Percentiles rank a stretch among this genome's conserved stretches.
Conservation (phyloP, 805 yeast species). For the Yarrowia sp. region DNA sequence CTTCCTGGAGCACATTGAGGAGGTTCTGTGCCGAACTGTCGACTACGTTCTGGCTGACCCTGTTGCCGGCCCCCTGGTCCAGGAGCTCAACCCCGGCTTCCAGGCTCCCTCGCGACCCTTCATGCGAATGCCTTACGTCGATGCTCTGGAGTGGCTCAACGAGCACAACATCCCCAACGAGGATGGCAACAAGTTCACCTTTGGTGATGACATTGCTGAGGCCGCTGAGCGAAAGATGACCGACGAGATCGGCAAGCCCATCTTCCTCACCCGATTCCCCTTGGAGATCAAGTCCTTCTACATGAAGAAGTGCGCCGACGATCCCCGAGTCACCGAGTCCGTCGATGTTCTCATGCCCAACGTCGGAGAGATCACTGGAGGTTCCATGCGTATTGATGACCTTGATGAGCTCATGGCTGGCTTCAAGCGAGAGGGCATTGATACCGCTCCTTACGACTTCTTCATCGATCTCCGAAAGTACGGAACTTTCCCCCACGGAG, state of each 20-base stretch:
- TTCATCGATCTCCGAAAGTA: conserved; percentile 91
- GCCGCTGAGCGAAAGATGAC: conserved; percentile 99
- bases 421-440: conserved; percentile 87
- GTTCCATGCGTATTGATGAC: conserved; percentile 93
- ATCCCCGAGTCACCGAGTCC: conserved; percentile 92
- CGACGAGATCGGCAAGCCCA: conserved; percentile 89
- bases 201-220: conserved; percentile 99
- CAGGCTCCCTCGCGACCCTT: conserved; percentile 80
- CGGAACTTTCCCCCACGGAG: conserved; percentile 99
- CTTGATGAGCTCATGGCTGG: conserved; percentile 83
- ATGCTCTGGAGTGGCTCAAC: conserved; percentile 94
- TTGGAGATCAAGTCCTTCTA: conserved; percentile 95
- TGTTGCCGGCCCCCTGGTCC: conserved; percentile 81
- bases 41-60: conserved; percentile 83
- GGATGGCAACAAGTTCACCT: conserved; percentile 86
- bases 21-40: conserved; percentile 62
- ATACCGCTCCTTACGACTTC: conserved; percentile 87
- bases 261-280: conserved; percentile 90
- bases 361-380: conserved; percentile 98
- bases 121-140: conserved; percentile 83
- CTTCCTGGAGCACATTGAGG: conserved; percentile 79
- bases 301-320: conserved; percentile 90
- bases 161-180: conserved; percentile 93
- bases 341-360: conserved; percentile 99
- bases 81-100: conserved; percentile 90